Base-by-base conservation (phyloP, 1,284 basidiomycete genomes). In the Trametes hirsuta region DNA sequence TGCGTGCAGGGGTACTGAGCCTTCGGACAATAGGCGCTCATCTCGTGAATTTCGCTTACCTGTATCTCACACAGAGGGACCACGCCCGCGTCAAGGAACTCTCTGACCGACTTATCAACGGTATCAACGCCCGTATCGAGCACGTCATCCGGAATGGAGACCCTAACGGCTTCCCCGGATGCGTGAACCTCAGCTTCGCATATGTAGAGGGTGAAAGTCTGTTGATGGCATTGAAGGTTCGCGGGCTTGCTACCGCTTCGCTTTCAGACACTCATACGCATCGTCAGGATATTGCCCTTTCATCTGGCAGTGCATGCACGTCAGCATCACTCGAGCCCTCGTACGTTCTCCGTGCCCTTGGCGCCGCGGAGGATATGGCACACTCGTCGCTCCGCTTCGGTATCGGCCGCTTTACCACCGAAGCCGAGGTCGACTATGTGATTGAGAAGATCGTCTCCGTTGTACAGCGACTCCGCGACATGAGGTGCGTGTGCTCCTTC, bases 121-220 rank as follows among this genome's bases (percentile, higher is more conserved):
- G 88, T 57, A 92, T 99, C 74, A 91, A 91, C 62, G 81, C 87
- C 2, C 83, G 91, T 68, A 91, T 98, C 37, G 92, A 94, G 59
- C 88, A 94, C 69, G 94, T 99, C 59, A 87, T 98, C 47, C 87
- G 97, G 55, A 99, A 99, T 74, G 97, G 97, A 25, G 96, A 98
- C 74, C 75, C 81, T 0, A 81, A 87, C 58, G 97, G 95, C 15
- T 97, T 94, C 76, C 87, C 94, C 6, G 94, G 94, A 42, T 98
- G 96, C 75, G 86, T 98, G 71, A 98, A 98, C 77, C 81, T 99
- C 45, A 95, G 93, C 62, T 99, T 98, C 75, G 87, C 96, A 11
- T 99, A 98, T 74, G 95, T 99, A 46, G 97, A 99, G 74, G 97
- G 97, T 34, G 97, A 99, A 78, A 96, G 93, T 72, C 83, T 99